These are phyloP conservation scores for Colletotrichum horii DNA, from an alignment of 2,329 filamentous ascomycete genomes.

Conservation along the genomic window DNA sequence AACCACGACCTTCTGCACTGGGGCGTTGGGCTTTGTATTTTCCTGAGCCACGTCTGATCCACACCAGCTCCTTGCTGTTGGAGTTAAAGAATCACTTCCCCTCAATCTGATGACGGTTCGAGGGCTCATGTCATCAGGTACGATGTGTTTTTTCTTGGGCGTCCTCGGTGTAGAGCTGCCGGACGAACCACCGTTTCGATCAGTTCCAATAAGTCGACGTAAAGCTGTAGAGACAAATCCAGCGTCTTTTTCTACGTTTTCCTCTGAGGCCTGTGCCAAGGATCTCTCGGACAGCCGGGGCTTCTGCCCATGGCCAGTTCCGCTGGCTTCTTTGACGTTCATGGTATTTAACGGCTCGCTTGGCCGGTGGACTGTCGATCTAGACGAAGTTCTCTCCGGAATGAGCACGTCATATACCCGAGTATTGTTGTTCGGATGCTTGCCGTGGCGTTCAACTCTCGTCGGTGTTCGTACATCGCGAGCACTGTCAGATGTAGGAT, in stretches of 20 bases:
- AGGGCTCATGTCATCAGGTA: background rate
- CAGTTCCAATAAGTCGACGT: background rate
- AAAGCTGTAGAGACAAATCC: background rate
- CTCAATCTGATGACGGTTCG: background rate
- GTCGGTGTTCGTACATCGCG: background rate
- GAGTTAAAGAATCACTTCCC: background rate
- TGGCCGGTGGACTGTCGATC: background rate
- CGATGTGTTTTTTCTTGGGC: background rate
- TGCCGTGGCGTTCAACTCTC: background rate
- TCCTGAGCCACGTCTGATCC: background rate
- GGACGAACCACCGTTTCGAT: background rate
- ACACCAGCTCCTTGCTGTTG: background rate
- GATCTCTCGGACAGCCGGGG: background rate
- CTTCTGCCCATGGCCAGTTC: background rate
- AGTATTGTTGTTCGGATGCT: background rate
- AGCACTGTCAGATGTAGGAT: background rate
- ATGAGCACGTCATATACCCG: slow-evolving; percentile 27
- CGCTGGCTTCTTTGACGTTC: background rate
- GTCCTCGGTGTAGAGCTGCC: background rate
- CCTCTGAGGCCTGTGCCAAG: background rate
- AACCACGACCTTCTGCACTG: background rate
- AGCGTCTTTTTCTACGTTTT: background rate
- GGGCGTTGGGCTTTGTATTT: background rate
- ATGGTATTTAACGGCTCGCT: background rate
- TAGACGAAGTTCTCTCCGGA: slow-evolving; percentile 33